Percentiles rank a stretch among this genome's conserved stretches.
Conservation (phyloP, 257 asterid genomes). For the Rauvolfia tetraphylla region DNA sequence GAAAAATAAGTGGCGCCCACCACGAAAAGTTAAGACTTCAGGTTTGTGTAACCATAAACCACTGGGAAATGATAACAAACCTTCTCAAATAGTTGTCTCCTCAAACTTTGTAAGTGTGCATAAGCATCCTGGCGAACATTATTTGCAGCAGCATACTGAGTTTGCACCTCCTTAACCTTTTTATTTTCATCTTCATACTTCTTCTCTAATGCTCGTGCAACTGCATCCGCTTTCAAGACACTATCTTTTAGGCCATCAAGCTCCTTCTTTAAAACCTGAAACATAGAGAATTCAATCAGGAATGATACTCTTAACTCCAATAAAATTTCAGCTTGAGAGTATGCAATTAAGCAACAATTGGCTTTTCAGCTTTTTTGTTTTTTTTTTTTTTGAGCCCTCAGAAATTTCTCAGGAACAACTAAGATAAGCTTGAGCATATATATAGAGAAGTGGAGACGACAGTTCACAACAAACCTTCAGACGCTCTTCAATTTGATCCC, state of each 20-base stretch:
- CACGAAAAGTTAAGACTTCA: background rate
- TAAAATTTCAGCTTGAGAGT: background rate
- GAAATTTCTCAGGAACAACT: constrained; percentile 1
- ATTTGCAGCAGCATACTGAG: constrained; percentile 68
- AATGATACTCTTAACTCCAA: background rate
- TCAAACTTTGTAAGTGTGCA: constrained; percentile 56
- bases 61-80: constrained; percentile 25
- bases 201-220: constrained; percentile 51
- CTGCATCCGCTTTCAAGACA: constrained; percentile 59
- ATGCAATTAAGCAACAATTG: background rate
- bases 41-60: background rate
- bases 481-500: constrained; percentile 65
- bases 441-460: background rate
- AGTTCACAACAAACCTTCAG: constrained; percentile 52
- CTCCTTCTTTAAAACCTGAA: constrained; percentile 73
- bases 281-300: constrained; percentile 9
- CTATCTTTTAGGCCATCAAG: constrained; percentile 58
- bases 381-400: too few relatives aligned
- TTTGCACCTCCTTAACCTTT: constrained; percentile 63
- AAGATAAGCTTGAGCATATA: background rate
- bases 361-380: background rate
- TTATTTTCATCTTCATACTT: constrained; percentile 60
- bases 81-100: constrained; percentile 59
- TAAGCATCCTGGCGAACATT: constrained; percentile 84
- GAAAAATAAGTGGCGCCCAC: background rate